A percentile compares a stretch with the other conserved stretches of the same genome.
Evolutionary conservation across 495 filamentous ascomycete species (phyloP).

Genomic region (Cercophora samala): DNA sequence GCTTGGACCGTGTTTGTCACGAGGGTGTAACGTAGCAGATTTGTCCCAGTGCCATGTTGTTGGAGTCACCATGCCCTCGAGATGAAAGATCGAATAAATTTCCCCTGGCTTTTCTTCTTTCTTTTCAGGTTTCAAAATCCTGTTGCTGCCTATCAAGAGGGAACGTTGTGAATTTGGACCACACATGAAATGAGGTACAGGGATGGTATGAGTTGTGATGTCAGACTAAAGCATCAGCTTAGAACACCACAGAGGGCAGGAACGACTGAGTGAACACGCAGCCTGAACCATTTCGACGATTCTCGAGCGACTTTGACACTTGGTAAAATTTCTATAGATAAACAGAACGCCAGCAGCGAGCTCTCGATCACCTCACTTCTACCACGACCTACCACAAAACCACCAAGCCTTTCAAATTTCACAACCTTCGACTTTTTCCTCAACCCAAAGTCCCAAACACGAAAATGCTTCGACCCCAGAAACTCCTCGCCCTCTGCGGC

Average conservation of each 20-base stretch:
- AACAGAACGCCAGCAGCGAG: background rate
- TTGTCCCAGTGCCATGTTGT: background rate
- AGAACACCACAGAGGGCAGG: background rate
- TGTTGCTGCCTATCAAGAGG: background rate
- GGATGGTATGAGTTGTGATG: background rate
- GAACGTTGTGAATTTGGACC: background rate
- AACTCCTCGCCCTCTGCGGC: slow-evolving; percentile 6
- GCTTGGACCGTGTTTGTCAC: background rate
- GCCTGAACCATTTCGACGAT: background rate
- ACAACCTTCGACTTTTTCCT: background rate
- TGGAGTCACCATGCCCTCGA: background rate
- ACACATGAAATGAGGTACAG: background rate
- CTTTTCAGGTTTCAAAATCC: background rate
- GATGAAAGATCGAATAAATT: background rate
- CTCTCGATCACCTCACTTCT: background rate
- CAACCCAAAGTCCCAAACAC: too few species aligned
- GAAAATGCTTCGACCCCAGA: background rate
- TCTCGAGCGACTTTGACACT: background rate
- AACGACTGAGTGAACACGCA: background rate
- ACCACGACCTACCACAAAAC: background rate
- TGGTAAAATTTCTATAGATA: background rate
- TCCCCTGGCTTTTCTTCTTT: background rate
- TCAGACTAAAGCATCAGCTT: background rate
- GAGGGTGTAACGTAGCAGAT: background rate
- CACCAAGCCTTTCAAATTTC: background rate